phyloP scores from a whole-genome alignment of 2,329 filamentous ascomycete species.

The Paecilomyces formosus region DNA sequence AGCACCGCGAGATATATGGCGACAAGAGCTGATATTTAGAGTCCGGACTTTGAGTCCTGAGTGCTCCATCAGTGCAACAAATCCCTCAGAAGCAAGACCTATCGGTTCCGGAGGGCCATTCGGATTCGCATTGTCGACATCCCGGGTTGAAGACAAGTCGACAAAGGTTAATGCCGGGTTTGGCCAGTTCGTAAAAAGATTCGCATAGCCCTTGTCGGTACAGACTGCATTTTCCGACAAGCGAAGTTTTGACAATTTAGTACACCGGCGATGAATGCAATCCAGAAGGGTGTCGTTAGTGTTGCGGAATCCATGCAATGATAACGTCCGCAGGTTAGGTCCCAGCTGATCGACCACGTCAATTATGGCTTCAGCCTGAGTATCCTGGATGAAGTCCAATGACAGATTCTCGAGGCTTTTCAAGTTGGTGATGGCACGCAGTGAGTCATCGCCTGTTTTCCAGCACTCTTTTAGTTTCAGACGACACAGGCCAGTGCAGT shows the following conservation, averaged over 20 bases:
- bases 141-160: slow-evolving; percentile 71
- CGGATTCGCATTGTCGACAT: slow-evolving; percentile 64
- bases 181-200: slow-evolving; percentile 67
- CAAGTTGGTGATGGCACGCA: slow-evolving; percentile 58
- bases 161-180: slow-evolving; percentile 64
- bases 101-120: slow-evolving; percentile 55
- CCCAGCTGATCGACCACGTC: slow-evolving; percentile 58
- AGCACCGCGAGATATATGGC: slow-evolving; percentile 65
- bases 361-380: slow-evolving; percentile 52
- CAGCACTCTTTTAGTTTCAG: slow-evolving; percentile 80
- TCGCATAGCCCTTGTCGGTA: slow-evolving; percentile 65
- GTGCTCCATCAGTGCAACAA: slow-evolving; percentile 76
- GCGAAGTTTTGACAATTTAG: slow-evolving; percentile 64
- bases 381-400: slow-evolving; percentile 55
- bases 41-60: slow-evolving; percentile 60
- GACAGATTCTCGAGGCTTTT: slow-evolving; percentile 65
- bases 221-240: slow-evolving; percentile 69
- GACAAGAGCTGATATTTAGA: slow-evolving; percentile 75
- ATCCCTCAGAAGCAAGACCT: slow-evolving; percentile 68
- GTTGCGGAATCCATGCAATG: slow-evolving; percentile 60
- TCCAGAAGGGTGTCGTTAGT: slow-evolving; percentile 64
- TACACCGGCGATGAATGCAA: slow-evolving; percentile 64
- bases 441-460: slow-evolving; percentile 57
- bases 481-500: slow-evolving; percentile 62
- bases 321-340: slow-evolving; percentile 64